Evolutionary conservation across 2,329 filamentous ascomycete species (phyloP), one percentile per base, ranked within the genome.

Genomic region (Fusarium sp.): DNA sequence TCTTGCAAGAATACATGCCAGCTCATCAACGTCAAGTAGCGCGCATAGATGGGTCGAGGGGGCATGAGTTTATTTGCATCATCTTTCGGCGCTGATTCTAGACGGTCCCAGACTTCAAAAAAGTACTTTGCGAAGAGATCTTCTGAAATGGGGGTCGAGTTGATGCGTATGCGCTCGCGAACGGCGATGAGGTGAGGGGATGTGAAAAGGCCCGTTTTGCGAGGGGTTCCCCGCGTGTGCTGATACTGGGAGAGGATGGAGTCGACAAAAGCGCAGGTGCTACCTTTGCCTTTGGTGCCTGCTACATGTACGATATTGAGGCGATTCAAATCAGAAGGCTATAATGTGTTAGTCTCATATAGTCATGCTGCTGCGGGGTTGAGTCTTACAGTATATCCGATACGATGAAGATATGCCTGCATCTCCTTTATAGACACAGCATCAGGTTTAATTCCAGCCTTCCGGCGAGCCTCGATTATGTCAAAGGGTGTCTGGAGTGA

Each of bases 401-500:
- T 89, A 69, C 91, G 91, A 57, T 84, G 83, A 75, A 93, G 88
- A 86, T 93, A 97, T 63, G 89, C 87, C 69, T 89, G 85, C 89
- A 97, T 97, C 79, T 97, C 92, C 4, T 88, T 87, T 47, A 96
- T 89, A 10, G 92, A 84, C 57, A 85, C 84, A 62, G 88, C 84
- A 79, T 96, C 92, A 74, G 92, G 89, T 28, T 85, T 87, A 66
- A 89, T 83, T 21, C 93, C 92, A 19, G 91, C 91, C 77, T 92
- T 92, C 56, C 89, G 87, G 52, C 96, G 90, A 51, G 91, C 89
- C 77, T 97, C 90, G 19, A 98, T 87, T 52, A 94, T 87, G 49
- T 91, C 88, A 77, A 91, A 95, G 53, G 97, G 97, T 42, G 92
- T 94, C 80, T 99, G 96, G 51, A 98, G 89, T 44, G 93, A 92